Evolutionary conservation across 768 basidiomycete species (phyloP).

Genomic region (Suillus subaureus): DNA sequence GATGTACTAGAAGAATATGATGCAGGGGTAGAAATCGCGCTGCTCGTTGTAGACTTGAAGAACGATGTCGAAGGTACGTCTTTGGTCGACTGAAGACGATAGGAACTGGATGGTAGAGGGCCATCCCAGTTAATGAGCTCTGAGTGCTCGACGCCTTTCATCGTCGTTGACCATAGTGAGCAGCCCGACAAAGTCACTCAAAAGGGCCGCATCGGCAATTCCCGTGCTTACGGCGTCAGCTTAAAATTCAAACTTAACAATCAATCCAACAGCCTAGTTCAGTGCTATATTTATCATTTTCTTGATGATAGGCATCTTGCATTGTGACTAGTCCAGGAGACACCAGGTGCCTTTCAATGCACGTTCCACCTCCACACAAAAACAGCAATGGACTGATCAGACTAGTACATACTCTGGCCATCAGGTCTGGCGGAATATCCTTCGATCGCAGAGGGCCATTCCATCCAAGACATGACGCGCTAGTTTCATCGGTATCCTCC

Average conservation of each 20-base stretch:
- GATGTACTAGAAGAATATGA: conserved; percentile 5
- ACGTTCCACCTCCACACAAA: background rate
- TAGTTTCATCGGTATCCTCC: background rate
- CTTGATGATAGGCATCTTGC: background rate
- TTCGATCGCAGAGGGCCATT: background rate
- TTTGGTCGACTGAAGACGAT: background rate
- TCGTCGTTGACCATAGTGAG: background rate
- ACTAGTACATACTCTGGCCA: background rate
- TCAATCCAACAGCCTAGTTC: background rate
- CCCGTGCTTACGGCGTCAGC: background rate
- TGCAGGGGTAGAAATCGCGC: background rate
- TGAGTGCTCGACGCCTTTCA: background rate
- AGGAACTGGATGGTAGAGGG: background rate
- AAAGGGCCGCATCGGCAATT: conserved; percentile 1
- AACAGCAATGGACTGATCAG: background rate
- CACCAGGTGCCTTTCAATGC: background rate
- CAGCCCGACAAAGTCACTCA: conserved; percentile 1
- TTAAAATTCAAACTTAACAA: background rate
- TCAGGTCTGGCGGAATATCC: background rate
- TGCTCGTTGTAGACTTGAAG: background rate
- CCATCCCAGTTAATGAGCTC: background rate
- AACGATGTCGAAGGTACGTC: background rate
- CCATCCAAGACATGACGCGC: background rate
- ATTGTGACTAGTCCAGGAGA: background rate
- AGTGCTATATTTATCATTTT: background rate